Evolutionary conservation across 2,329 filamentous ascomycete genomes (phyloP).

Genomic region (Sporothrix brasiliensis): DNA sequence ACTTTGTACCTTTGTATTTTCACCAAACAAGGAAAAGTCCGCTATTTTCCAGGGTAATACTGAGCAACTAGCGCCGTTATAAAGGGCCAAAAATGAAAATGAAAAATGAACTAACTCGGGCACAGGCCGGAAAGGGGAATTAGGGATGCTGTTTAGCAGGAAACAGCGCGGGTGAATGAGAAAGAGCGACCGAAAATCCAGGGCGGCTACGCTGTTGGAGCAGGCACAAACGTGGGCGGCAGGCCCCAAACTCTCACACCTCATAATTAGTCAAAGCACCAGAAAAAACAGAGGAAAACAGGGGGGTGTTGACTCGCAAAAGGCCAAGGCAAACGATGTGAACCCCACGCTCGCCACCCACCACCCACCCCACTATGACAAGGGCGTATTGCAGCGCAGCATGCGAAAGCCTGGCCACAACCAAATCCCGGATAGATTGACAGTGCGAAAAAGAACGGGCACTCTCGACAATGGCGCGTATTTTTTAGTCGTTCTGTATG

Average conservation of each 20-base stretch:
- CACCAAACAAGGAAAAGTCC: background rate
- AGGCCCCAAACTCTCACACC: background rate
- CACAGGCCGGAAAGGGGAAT: slow-evolving; percentile 24
- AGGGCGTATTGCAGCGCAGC: slow-evolving; percentile 17
- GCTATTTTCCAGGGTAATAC: background rate
- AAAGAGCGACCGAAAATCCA: background rate
- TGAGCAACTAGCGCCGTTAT: background rate
- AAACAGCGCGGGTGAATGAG: slow-evolving; percentile 1
- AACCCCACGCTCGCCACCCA: slow-evolving; percentile 30
- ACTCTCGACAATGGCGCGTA: background rate
- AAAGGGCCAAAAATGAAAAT: slow-evolving; percentile 1
- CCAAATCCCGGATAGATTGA: slow-evolving; percentile 20
- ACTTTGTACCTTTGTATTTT: background rate
- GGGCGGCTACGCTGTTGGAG: background rate
- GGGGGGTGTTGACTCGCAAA: background rate
- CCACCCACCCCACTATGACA: slow-evolving; percentile 21
- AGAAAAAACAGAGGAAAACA: background rate
- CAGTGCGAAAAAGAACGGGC: slow-evolving; percentile 3
- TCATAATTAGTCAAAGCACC: slow-evolving; percentile 27
- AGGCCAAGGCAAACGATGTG: background rate
- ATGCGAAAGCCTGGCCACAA: background rate
- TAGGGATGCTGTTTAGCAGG: background rate
- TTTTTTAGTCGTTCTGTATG: background rate
- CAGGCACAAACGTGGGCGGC: background rate
- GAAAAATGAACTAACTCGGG: slow-evolving; percentile 7